These are phyloP conservation scores for Aspergillus indologenus DNA, from an alignment of 495 filamentous ascomycete genomes.

Conservation along the genomic window DNA sequence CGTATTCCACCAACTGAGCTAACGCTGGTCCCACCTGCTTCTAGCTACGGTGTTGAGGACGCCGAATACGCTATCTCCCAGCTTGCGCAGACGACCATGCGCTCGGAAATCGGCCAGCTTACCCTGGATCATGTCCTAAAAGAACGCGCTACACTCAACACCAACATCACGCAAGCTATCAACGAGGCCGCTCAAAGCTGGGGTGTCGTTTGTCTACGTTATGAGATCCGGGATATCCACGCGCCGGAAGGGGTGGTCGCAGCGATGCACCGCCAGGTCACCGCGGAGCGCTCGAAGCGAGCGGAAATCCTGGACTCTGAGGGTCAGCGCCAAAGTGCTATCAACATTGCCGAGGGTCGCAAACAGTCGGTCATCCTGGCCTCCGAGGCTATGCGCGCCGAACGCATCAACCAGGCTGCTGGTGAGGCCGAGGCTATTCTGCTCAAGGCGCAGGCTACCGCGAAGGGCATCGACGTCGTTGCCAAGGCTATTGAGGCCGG, in stretches of 20 bases:
- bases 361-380: conserved; percentile 96
- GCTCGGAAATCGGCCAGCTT: conserved; percentile 93
- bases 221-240: conserved; percentile 98
- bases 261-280: conserved; percentile 98
- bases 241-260: conserved; percentile 88
- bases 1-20: not conserved
- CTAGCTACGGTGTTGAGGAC: conserved; percentile 94
- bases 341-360: conserved; percentile 96
- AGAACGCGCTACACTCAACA: conserved; percentile 91
- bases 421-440: conserved; percentile 94
- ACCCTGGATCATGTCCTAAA: conserved; percentile 96
- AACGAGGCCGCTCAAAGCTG: conserved; percentile 96
- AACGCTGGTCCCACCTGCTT: conserved; percentile 5
- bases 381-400: conserved; percentile 83
- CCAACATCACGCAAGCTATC: conserved; percentile 95
- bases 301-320: conserved; percentile 97
- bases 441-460: conserved; percentile 81
- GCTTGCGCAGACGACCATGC: conserved; percentile 97
- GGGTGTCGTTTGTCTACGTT: conserved; percentile 93
- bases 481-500: conserved; percentile 68
- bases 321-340: conserved; percentile 91
- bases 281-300: conserved; percentile 91
- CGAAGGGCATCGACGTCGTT: conserved; percentile 82
- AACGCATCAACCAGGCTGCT: conserved; percentile 85
- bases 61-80: conserved; percentile 98